Evolutionary conservation across 768 basidiomycete species (phyloP), one percentile per base, ranked within the genome.

Genomic region (Termitomyces sp.): DNA sequence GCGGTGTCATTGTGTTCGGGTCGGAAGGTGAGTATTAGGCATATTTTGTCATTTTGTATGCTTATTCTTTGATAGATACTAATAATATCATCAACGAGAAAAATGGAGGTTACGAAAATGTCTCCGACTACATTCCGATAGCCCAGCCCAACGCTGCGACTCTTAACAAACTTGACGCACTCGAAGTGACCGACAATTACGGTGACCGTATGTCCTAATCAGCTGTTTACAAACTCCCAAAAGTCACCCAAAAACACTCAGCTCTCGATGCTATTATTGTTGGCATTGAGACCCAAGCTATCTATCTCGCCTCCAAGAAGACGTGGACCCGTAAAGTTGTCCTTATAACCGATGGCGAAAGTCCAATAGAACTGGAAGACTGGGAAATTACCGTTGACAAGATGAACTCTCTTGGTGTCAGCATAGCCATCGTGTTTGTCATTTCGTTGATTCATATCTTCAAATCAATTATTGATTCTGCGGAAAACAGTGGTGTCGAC

Each of bases 221-320:
- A 41, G n/a, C 15, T 21, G 3, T 11, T 9, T 15, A 26, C 14
- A 53, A 5, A 11, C 9, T 17, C 40, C 31, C 40, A 10, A 23
- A 40, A 59, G 31, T 35, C 59, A 44, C 42, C 50, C 6, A 17
- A 23, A 23, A 2, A 23, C 23, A 40, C 17, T 5, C 63, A 89
- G 94, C 92, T 2, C 79, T 97, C 54, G 93, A 95, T 62, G 94
- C 87, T 5, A 70, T 98, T 31, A 87, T 97, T 59, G 92, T 97
- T 9, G 91, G 80, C 3, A 79, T 93, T 50, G 87, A 96, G 68
- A 87, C 89, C 2, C 87, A 98, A 64, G 77, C 80, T 35, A 64
- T 70, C 1, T 82, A 90, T 64, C 76, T 94, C 37, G 76, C 68
- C 31, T 82, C 71, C 21, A 97, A 92, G 71, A 83, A 81, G 63